Evolutionary conservation across 139 green algal species (phyloP).

Genomic region (Tetradesmus obliquus): DNA sequence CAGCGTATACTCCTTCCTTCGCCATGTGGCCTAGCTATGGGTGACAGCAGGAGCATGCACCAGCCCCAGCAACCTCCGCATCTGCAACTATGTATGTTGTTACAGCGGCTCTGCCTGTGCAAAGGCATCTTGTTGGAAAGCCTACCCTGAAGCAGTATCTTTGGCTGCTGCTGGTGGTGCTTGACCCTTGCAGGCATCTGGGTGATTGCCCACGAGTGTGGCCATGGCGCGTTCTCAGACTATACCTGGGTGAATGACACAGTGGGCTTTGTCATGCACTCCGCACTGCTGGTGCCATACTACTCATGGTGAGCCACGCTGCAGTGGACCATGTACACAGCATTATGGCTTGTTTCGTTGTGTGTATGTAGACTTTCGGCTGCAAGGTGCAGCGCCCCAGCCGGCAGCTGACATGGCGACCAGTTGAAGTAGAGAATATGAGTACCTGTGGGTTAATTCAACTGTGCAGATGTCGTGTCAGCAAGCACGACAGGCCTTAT

Average conservation of each 20-base stretch:
- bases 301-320: conserved; percentile 76
- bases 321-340: background rate
- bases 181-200: conserved; percentile 22
- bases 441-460: background rate
- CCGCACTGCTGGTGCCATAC: conserved; percentile 88
- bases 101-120: background rate
- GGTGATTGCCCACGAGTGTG: conserved; percentile 85
- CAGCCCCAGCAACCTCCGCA: background rate
- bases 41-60: too few relatives aligned
- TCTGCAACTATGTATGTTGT: background rate
- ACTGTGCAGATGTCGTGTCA: too few relatives aligned
- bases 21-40: too few relatives aligned
- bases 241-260: conserved; percentile 77
- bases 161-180: too few relatives aligned
- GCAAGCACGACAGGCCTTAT: too few relatives aligned
- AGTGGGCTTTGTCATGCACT: conserved; percentile 87
- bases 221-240: conserved; percentile 83
- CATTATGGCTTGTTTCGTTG: too few relatives aligned
- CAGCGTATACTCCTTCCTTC: too few relatives aligned
- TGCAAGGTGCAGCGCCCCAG: background rate
- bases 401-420: background rate
- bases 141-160: too few relatives aligned
- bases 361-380: background rate
- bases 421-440: background rate
- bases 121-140: too few relatives aligned